Evolutionary conservation across 306 rosid genomes (phyloP).

Genomic region (Vigna hirtella): DNA sequence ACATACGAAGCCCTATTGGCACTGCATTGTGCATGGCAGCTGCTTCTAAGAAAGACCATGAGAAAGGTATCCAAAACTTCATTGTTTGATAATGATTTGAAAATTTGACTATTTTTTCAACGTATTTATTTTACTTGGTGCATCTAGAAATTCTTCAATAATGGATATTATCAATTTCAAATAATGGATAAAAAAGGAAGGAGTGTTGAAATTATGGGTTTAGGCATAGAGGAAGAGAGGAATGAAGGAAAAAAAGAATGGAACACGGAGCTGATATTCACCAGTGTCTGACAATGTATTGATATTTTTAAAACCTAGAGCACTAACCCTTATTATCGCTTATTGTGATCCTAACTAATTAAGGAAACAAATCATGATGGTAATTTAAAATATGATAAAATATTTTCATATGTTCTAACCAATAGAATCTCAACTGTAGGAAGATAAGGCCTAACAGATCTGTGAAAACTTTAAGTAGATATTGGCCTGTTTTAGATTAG

Average conservation of each 20-base stretch:
- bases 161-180: conserved; percentile 18
- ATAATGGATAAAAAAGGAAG: conserved; percentile 25
- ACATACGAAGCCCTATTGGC: conserved; percentile 80
- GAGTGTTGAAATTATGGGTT: background rate
- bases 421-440: background rate
- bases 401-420: background rate
- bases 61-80: conserved; percentile 68
- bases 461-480: background rate
- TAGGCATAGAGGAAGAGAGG: background rate
- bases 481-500: background rate
- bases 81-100: conserved; percentile 24
- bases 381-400: background rate
- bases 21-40: conserved; percentile 99
- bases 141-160: conserved; percentile 24
- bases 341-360: background rate
- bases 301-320: background rate
- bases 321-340: background rate
- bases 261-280: background rate
- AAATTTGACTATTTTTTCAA: conserved; percentile 27
- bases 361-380: conserved; percentile 4
- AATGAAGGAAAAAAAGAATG: background rate
- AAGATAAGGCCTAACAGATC: conserved; percentile 3
- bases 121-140: conserved; percentile 7
- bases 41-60: conserved; percentile 93
- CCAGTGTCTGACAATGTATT: background rate